These are phyloP conservation scores for Nemania serpens DNA, from an alignment of 2,329 filamentous ascomycete species.

Conservation along the genomic window DNA sequence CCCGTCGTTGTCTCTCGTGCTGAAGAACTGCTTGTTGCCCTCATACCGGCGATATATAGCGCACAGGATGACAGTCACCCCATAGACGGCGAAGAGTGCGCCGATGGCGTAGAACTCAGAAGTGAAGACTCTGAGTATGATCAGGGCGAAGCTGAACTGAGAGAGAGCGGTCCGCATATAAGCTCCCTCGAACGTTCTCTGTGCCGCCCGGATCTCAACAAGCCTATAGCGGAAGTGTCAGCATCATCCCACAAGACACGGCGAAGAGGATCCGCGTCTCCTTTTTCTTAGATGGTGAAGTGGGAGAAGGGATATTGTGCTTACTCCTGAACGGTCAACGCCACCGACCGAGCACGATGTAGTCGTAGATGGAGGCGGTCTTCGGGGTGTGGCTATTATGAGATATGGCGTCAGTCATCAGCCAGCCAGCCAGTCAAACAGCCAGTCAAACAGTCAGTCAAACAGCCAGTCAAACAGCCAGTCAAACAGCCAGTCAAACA, in stretches of 20 bases:
- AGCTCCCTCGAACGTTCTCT: constrained; percentile 95
- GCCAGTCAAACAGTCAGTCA: no score
- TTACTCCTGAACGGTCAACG: constrained; percentile 78
- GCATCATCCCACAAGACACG: constrained; percentile 1
- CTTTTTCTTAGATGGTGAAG: background rate
- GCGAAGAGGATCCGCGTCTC: no score
- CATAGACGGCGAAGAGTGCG: constrained; percentile 93
- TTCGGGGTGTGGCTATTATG: constrained; percentile 39
- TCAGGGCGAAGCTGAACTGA: constrained; percentile 92
- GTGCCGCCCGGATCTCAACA: constrained; percentile 91
- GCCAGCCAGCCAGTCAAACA: no score
- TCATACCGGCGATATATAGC: constrained; percentile 86
- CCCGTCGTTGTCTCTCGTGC: constrained; percentile 51
- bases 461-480: no score
- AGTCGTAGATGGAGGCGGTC: constrained; percentile 74
- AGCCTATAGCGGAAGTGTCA: constrained; percentile 54
- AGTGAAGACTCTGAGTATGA: constrained; percentile 96
- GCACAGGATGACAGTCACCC: constrained; percentile 80
- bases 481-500: no score
- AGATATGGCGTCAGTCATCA: constrained; percentile 18
- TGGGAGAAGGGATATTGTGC: constrained; percentile 27
- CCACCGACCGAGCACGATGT: constrained; percentile 81
- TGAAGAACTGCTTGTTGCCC: constrained; percentile 93
- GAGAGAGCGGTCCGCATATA: constrained; percentile 94
- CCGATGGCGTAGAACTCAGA: constrained; percentile 95